Percentiles rank a stretch among this genome's conserved stretches.
Evolutionary conservation across 176 grass and related monocot genomes (phyloP).

Genomic region (bread wheat (Triticum aestivum)): IWGSC_CS_RefSeq_v2.1 NC_057810.1:72463435-72463934

Average conservation of each 20-base stretch:
- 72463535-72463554: conserved; percentile 70
- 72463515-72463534: conserved; percentile 33
- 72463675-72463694: not conserved
- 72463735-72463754: not conserved
- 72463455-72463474: too few species aligned
- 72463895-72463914: too few species aligned
- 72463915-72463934: not conserved
- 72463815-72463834: too few species aligned
- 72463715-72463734: not conserved
- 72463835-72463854: too few species aligned
- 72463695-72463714: conserved; percentile 4
- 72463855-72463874: too few species aligned
- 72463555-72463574: conserved; percentile 39
- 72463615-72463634: conserved; percentile 35
- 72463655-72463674: not conserved
- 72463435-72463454: too few species aligned
- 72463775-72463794: not conserved
- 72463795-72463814: too few species aligned
- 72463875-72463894: too few species aligned
- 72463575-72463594: conserved; percentile 34
- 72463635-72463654: conserved; percentile 59
- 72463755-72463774: not conserved
- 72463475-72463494: not conserved
- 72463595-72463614: conserved; percentile 33
- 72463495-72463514: conserved; percentile 36